Evolutionary conservation across 345 rosid genomes (phyloP), one percentile per base, ranked within the genome.

Genomic region (Trapa incisa): DNA sequence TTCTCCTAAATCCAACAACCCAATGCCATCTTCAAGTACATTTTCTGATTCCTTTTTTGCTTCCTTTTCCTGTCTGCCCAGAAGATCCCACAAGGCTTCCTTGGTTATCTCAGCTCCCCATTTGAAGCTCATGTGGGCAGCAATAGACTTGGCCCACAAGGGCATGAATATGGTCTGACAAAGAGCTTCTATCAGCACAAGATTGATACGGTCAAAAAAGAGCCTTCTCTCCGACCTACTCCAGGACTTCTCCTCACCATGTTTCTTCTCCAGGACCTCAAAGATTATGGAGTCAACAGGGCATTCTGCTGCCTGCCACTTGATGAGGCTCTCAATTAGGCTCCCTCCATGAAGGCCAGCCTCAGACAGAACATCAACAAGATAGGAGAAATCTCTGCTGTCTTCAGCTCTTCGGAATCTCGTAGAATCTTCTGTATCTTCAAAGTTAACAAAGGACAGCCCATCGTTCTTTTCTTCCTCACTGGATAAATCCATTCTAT

Each of bases 211-310:
- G 79, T 91, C 96, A 33, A 87, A 87, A 36, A 90, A 72, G 68
- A 94, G 80, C 80, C 71, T 80, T 80, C 97, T 83, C 14, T 81
- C 97, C 13, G 88, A 81, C 47, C 82, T 88, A 77, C 77, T 81
- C 99, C 99, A 88, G 37, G 81, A 80, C 48, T 73, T 73, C 64
- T 79, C 85, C 36, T 75, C 82, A 41, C 79, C 84, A 50, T 87
- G 87, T 85, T 82, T 90, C 75, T 87, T 90, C 86, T 94, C 99
- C 67, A 94, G 69, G 53, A 72, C 75, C 78, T 83, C 88, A 8
- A 94, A 94, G 68, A 86, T 71, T 14, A 70, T 65, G 15, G 77
- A 71, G 65, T 75, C 80, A 52, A 84, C 67, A 22, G 79, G 80
- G 63, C 65, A 62, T 68, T 80, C 83, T 2, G 65, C 67, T 6